Evolutionary conservation across 306 rosid species (phyloP), one percentile per base, ranked within the genome.

Genomic region (Fragaria vesca): DNA sequence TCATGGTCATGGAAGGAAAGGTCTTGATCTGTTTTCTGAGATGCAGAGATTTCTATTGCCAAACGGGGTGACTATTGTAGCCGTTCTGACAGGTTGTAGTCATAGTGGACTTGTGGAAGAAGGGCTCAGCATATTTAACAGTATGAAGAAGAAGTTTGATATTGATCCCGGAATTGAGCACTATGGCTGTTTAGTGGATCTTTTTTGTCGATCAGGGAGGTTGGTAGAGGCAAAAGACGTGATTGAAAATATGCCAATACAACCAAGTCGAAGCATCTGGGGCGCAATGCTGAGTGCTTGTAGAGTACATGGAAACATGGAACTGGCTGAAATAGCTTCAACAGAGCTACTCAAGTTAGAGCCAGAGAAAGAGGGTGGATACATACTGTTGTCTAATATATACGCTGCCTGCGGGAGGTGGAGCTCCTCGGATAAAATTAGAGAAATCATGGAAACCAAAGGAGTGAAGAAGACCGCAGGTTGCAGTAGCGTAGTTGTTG

Each of bases 391-490:
- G 71, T 85, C 91, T 4, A 89, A 89, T 46, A 71, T 83, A 26
- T 89, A 87, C 65, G 89, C 93, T 47, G 80, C 87, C 5, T 71
- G 82, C 76, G 88, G 88, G 66, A 79, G 76, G 61, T 87, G 93
- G 91, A 80, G 71, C 26, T 76, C 62, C 77, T 79, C 89, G 3
- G 86, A 89, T 76, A 71, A 73, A 75, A 61, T 85, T 16, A 77
- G 93, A 70, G 85, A 80, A 71, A 72, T 50, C 40, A 89, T 89
- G 93, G 87, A 87, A 48, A 72, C 75, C 69, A 81, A 61, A 50
- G 88, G 89, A 80, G 86, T 85, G 70, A 85, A 81, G 79, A 89
- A 89, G 93, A 85, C 78, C 2, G 89, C 86, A 11, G 89, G 91
- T 21, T 77, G 76, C 26, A 87, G 91, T 55, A 79, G 79, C 69